These are phyloP conservation scores for Beauveria scarabaeidicola DNA, from an alignment of 2,329 filamentous ascomycete species.

Conservation along the genomic window DNA sequence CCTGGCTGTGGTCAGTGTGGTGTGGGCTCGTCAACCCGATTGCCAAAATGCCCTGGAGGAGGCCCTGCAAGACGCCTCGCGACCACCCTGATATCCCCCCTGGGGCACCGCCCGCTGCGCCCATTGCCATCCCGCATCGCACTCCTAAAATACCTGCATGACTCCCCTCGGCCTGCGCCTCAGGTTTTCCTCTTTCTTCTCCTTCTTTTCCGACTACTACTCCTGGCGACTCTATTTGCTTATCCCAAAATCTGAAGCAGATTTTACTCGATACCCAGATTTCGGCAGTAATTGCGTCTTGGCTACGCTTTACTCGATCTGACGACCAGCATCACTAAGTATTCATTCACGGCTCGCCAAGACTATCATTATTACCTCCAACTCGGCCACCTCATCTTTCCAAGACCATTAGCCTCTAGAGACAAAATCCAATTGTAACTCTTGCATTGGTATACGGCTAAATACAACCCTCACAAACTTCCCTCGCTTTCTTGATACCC, in stretches of 20 bases:
- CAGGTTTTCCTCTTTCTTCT: constrained; percentile 21
- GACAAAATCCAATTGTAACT: background rate
- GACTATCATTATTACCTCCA: background rate
- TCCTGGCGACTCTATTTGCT: background rate
- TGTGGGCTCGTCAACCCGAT: background rate
- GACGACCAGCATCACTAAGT: background rate
- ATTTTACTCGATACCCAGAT: background rate
- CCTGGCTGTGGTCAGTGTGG: background rate
- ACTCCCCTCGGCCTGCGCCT: constrained; percentile 17
- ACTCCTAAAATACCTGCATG: constrained; percentile 18
- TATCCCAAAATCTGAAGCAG: background rate
- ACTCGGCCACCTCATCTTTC: background rate
- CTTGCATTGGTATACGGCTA: background rate
- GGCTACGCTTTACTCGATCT: constrained; percentile 9
- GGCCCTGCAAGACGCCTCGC: background rate
- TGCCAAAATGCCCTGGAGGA: background rate
- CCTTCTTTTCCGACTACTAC: background rate
- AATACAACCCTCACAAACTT: background rate
- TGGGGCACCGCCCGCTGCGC: constrained; percentile 13
- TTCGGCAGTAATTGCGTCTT: constrained; percentile 5
- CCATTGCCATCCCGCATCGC: constrained; percentile 13
- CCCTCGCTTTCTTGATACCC: background rate
- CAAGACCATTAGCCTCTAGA: background rate
- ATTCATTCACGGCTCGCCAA: background rate
- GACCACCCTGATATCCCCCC: background rate